phyloP scores from a whole-genome alignment of 208 protist genomes.

The Leishmania amazonensis region DNA sequence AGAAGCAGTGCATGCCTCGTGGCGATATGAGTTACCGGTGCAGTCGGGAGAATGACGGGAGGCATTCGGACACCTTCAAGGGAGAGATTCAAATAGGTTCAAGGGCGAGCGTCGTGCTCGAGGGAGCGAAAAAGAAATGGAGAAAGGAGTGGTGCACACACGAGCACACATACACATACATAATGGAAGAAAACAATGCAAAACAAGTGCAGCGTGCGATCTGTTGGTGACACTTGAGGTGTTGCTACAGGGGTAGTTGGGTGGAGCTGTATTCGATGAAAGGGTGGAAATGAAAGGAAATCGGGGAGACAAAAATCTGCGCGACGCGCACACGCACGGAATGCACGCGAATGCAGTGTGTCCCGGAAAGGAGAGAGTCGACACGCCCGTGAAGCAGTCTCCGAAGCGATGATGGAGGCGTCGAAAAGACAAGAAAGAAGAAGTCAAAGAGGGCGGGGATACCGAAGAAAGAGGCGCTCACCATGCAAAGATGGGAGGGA shows the following conservation, averaged over 20 bases:
- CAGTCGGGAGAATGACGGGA: neutral
- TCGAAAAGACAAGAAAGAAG: neutral
- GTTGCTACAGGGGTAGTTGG: too few relatives aligned
- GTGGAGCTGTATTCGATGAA: too few relatives aligned
- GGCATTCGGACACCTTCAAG: neutral
- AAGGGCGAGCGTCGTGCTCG: too few relatives aligned
- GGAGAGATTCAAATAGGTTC: neutral
- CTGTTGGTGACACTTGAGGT: too few relatives aligned
- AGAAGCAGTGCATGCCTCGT: conserved; percentile 10
- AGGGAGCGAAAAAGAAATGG: neutral
- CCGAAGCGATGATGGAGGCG: neutral
- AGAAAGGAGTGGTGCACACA: neutral
- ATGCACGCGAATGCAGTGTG: neutral
- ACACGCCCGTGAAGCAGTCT: neutral
- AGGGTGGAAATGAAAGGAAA: too few relatives aligned
- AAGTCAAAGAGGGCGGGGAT: neutral
- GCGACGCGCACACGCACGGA: neutral
- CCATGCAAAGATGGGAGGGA: neutral
- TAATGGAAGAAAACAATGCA: neutral
- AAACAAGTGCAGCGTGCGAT: too few relatives aligned
- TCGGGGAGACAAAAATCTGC: too few relatives aligned
- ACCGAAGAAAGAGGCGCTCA: too few relatives aligned
- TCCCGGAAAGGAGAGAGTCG: neutral
- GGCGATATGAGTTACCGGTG: neutral
- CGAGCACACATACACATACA: neutral